phyloP scores from a whole-genome alignment of 805 yeast genomes.

The Zygosaccharomyces bailii region DNA sequence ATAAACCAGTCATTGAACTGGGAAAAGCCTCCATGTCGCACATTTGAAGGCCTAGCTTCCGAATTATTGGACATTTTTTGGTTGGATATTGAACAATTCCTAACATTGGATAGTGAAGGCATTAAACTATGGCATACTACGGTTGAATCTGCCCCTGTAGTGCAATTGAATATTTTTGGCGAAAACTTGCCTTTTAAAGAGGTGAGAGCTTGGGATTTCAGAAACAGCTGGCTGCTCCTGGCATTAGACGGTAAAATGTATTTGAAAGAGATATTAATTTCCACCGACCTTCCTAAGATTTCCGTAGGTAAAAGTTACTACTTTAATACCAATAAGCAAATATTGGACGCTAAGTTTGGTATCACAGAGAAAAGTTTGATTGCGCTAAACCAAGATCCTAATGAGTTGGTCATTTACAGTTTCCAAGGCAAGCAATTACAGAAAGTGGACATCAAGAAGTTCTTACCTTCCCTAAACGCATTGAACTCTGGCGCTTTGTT shows the following conservation, averaged over 20 bases:
- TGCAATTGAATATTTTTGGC: constrained; percentile 16
- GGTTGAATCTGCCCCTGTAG: constrained; percentile 13
- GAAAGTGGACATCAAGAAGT: constrained; percentile 21
- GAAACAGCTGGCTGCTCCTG: constrained; percentile 31
- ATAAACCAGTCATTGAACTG: constrained; percentile 16
- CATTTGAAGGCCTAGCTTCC: constrained; percentile 18
- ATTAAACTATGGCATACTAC: constrained; percentile 20
- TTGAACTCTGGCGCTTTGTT: constrained; percentile 9
- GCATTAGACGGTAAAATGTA: constrained; percentile 16
- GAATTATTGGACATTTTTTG: constrained; percentile 24
- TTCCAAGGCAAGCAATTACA: constrained; percentile 31
- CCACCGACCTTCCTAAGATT: constrained; percentile 10
- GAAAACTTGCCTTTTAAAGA: constrained; percentile 14
- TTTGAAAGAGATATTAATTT: constrained; percentile 8
- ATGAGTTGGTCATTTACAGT: constrained; percentile 26
- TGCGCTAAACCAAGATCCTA: constrained; percentile 22
- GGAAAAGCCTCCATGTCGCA: constrained; percentile 14
- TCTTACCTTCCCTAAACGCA: constrained; percentile 11
- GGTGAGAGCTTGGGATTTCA: constrained; percentile 25
- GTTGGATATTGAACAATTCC: constrained; percentile 22
- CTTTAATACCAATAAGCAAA: constrained; percentile 11
- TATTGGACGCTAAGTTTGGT: constrained; percentile 27
- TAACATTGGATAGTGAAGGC: constrained; percentile 23
- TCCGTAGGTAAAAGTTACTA: constrained; percentile 15
- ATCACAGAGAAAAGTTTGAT: constrained; percentile 36